phyloP scores from a whole-genome alignment of 2,329 filamentous ascomycete genomes.

The Colletotrichum sp. region DNA sequence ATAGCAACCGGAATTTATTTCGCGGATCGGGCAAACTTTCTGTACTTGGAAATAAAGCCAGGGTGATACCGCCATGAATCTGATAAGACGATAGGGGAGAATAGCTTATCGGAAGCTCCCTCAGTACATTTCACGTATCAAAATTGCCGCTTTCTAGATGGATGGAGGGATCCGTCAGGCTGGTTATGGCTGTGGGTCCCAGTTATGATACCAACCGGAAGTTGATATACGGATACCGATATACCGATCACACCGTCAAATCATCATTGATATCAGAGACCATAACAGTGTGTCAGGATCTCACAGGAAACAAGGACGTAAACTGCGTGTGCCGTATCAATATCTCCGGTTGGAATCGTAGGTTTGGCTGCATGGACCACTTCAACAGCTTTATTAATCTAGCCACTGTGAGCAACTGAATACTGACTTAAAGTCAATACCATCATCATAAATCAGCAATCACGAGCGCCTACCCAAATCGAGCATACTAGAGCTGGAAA shows the following conservation, averaged over 20 bases:
- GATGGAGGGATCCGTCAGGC: neutral
- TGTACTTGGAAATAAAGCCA: neutral
- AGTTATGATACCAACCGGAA: neutral
- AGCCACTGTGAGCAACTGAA: neutral
- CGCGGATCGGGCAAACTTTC: neutral
- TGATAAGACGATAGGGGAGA: neutral
- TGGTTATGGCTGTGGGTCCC: neutral
- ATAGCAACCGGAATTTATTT: neutral
- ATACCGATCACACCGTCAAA: too few relatives aligned
- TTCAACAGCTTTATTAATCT: neutral
- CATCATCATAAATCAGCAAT: neutral
- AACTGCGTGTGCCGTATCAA: neutral
- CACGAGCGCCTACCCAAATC: neutral
- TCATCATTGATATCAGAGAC: neutral
- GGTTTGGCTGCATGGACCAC: neutral
- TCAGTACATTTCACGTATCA: neutral
- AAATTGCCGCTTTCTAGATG: neutral
- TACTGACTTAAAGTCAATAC: neutral
- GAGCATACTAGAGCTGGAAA: fast-evolving
- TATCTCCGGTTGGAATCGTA: neutral
- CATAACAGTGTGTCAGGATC: neutral
- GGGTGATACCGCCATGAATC: neutral
- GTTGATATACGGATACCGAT: neutral
- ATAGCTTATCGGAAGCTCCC: neutral
- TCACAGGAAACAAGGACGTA: neutral